Evolutionary conservation across 805 yeast species (phyloP), one percentile per base, ranked within the genome.

Genomic region (Candida insectalens): DNA sequence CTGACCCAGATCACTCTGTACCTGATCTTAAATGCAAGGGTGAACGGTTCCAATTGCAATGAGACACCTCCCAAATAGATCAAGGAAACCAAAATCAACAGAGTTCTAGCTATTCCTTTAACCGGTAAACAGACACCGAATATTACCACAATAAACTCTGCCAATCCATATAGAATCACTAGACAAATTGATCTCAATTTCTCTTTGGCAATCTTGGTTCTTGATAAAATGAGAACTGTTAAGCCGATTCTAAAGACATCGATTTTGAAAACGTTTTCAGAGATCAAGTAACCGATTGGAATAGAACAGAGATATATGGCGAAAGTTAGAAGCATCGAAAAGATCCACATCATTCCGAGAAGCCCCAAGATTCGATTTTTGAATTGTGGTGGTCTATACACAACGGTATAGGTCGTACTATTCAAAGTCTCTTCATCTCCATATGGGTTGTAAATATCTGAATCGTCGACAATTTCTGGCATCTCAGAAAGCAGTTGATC

Each of bases 311-410:
- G 9, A 7, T 46, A 44, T 4, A 50, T 37, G 8, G 47, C 49
- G 10, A 45, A 35, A 5, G 59, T 48, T 18, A 62, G 28, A 1
- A 51, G 12, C n/a, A 67, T 49, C 0, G 77, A 65, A 42, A 63
- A 66, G 1, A 62, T 37, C 72, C 74, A 71, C 5, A 70, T 47
- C 41, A 60, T 50, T 2, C 49, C 45, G 20, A 72, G 55, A 29
- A 82, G 51, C 0, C 48, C 58, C 16, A 69, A 60, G 23, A 85
- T 65, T 38, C 96, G 66, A 2, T 48, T 21, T 33, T 74, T 67
- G 54, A 89, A 83, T 32, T 67, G 44, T 2, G 95, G 94, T 4
- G 99, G 97, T 29, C 84, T 66, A 57, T 88, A 94, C 3, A 88
- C 96, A 19, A 88, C 71, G 2, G 72, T 65, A 54, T 88, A 85